Conservation (phyloP, 163 green algal genomes). For the Picocystis sp. region DNA sequence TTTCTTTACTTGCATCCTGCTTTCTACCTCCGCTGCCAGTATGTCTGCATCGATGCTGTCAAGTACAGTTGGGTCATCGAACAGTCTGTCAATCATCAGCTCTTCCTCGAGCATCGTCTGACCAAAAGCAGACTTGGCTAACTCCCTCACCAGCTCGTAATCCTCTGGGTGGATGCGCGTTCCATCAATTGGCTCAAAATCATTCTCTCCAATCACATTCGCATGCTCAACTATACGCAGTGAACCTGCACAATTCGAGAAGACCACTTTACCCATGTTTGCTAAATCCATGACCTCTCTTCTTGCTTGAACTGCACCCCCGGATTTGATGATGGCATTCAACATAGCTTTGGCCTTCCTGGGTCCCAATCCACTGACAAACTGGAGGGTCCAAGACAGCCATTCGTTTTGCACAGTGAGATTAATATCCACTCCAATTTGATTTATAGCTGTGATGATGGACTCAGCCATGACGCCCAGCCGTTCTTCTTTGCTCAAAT, state of each 20-base stretch:
- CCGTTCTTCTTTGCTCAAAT: conserved; percentile 29
- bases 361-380: conserved; percentile 66
- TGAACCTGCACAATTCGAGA: too few relatives aligned
- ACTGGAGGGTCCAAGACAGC: conserved; percentile 45
- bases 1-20: too few relatives aligned
- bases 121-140: conserved; percentile 19
- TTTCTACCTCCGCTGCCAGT: too few relatives aligned
- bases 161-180: conserved; percentile 51
- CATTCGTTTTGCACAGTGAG: conserved; percentile 42
- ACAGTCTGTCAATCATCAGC: too few relatives aligned
- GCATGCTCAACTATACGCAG: too few relatives aligned
- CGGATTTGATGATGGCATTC: conserved; percentile 24
- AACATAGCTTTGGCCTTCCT: conserved; percentile 56
- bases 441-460: conserved; percentile 35
- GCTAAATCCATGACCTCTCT: too few relatives aligned
- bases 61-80: too few relatives aligned
- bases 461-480: conserved; percentile 21
- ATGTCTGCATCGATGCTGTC: too few relatives aligned
- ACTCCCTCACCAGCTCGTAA: conserved; percentile 37
- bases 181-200: conserved; percentile 49
- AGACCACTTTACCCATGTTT: too few relatives aligned
- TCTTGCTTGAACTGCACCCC: conserved; percentile 19
- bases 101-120: conserved; percentile 1
- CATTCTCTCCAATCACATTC: conserved; percentile 2
- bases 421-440: conserved; percentile 79